These are phyloP conservation scores for Lichtheimia corymbifera DNA, from an alignment of 371 early-diverging fungal species.

Conservation along the genomic window DNA sequence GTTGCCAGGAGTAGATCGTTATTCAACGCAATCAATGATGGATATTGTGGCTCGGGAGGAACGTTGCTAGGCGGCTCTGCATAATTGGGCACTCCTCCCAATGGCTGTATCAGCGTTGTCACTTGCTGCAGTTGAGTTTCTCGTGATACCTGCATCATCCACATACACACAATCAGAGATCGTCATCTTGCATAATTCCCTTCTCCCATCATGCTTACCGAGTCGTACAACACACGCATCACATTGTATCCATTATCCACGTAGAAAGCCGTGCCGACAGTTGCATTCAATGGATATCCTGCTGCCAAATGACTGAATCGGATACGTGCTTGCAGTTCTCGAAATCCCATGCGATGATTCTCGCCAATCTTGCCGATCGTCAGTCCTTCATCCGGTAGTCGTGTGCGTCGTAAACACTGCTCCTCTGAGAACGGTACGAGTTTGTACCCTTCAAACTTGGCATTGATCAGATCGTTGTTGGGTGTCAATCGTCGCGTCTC, in stretches of 20 bases:
- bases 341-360: slow-evolving; percentile 44
- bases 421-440: slow-evolving; percentile 51
- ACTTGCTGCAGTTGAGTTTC: slow-evolving; percentile 7
- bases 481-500: slow-evolving; percentile 29
- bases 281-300: slow-evolving; percentile 33
- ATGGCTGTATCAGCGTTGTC: slow-evolving; percentile 23
- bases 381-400: slow-evolving; percentile 29
- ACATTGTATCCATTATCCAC: slow-evolving; percentile 45
- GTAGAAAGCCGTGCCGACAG: slow-evolving; percentile 36
- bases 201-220: slow-evolving; percentile 30
- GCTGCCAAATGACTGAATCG: slow-evolving; percentile 65
- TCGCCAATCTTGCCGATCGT: slow-evolving; percentile 36
- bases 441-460: slow-evolving; percentile 75
- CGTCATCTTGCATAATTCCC: too few relatives aligned
- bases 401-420: slow-evolving; percentile 24
- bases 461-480: slow-evolving; percentile 51
- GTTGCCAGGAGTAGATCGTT: slow-evolving; percentile 22
- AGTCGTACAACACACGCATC: slow-evolving; percentile 36
- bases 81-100: slow-evolving; percentile 31
- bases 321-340: slow-evolving; percentile 70
- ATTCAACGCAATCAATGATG: slow-evolving; percentile 33
- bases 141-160: not conserved
- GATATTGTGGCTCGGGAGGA: slow-evolving; percentile 34
- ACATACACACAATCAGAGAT: too few relatives aligned
- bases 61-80: slow-evolving; percentile 26